A percentile compares a stretch with the other conserved stretches of the same genome.
These are phyloP conservation scores for Scenedesmus sp. DNA, from an alignment of 163 green algal genomes.

Conservation along the genomic window DNA sequence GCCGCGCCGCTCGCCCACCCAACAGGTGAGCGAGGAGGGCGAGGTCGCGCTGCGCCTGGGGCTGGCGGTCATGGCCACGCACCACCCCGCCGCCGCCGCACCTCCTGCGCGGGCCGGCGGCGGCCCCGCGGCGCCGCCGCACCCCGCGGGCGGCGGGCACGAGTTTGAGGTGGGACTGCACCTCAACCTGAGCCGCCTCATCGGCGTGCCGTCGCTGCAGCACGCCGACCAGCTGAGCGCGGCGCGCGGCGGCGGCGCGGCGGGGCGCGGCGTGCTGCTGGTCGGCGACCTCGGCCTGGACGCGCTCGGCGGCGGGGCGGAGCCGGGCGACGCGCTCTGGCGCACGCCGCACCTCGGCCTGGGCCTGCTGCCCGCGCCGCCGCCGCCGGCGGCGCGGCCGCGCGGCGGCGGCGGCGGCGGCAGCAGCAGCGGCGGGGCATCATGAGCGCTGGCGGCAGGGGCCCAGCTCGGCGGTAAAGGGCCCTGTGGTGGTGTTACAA, in stretches of 20 bases:
- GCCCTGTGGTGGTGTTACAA: too few relatives aligned
- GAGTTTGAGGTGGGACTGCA: constrained; percentile 42
- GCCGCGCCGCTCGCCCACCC: too few relatives aligned
- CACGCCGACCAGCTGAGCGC: constrained; percentile 9
- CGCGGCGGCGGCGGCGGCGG: not conserved
- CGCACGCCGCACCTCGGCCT: constrained; percentile 17
- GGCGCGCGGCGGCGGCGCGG: not conserved
- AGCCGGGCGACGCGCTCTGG: not conserved
- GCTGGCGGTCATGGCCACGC: constrained; percentile 3
- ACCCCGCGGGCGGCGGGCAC: not conserved
- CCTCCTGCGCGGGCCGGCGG: not conserved
- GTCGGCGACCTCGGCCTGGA: constrained; percentile 41
- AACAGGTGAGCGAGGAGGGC: constrained; percentile 32
- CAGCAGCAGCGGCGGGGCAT: too few relatives aligned
- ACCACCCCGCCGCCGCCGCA: not conserved
- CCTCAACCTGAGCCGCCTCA: constrained; percentile 41
- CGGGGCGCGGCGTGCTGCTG: constrained; percentile 28
- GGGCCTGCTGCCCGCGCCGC: constrained; percentile 22
- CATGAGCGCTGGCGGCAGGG: too few relatives aligned
- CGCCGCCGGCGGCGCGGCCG: not conserved
- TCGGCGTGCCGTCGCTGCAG: constrained; percentile 21
- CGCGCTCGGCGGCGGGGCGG: too few relatives aligned
- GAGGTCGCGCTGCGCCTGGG: constrained; percentile 40
- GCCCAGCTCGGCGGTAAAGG: too few relatives aligned
- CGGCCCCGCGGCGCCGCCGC: not conserved